Conservation (phyloP, 2,329 filamentous ascomycete genomes). For the Pseudocercospora eumusae region DNA sequence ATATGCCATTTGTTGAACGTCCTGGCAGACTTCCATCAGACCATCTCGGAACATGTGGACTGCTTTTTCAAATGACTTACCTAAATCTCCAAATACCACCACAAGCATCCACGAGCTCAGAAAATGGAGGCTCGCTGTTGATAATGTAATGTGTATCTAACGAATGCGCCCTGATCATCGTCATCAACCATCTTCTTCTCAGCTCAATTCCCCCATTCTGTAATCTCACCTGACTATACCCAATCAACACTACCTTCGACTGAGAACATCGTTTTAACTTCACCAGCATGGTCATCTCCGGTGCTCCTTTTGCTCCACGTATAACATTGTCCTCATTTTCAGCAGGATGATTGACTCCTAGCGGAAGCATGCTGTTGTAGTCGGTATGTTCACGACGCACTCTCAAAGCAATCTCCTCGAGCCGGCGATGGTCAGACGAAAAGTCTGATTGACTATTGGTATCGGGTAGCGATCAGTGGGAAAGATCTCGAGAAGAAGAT, state of each 20-base stretch:
- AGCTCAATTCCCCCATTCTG: too few relatives aligned
- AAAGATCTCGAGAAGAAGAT: too few relatives aligned
- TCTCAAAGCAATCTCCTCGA: not conserved
- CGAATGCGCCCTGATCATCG: slow-evolving; percentile 13
- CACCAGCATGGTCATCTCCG: not conserved
- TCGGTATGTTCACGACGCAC: too few relatives aligned
- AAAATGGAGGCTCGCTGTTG: not conserved
- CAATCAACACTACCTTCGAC: slow-evolving; percentile 27
- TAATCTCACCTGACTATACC: slow-evolving; percentile 28
- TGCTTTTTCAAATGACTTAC: not conserved
- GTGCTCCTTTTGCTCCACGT: slow-evolving; percentile 13
- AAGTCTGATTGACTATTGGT: slow-evolving; percentile 24
- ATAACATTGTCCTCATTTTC: slow-evolving; percentile 14
- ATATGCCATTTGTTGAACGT: not conserved
- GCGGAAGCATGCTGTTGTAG: too few relatives aligned
- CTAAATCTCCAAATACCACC: not conserved
- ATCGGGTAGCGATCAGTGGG: slow-evolving; percentile 22
- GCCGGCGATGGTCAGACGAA: slow-evolving; percentile 16
- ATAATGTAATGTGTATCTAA: slow-evolving; percentile 24
- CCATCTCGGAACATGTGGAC: not conserved
- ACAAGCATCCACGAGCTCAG: not conserved
- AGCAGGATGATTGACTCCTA: slow-evolving; percentile 56
- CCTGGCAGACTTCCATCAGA: not conserved
- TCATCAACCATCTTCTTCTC: too few relatives aligned
- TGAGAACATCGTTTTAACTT: slow-evolving; percentile 21